Evolutionary conservation across 176 grass and related monocot species (phyloP), one percentile per base, ranked within the genome.

Genomic region (Phragmites australis): DNA sequence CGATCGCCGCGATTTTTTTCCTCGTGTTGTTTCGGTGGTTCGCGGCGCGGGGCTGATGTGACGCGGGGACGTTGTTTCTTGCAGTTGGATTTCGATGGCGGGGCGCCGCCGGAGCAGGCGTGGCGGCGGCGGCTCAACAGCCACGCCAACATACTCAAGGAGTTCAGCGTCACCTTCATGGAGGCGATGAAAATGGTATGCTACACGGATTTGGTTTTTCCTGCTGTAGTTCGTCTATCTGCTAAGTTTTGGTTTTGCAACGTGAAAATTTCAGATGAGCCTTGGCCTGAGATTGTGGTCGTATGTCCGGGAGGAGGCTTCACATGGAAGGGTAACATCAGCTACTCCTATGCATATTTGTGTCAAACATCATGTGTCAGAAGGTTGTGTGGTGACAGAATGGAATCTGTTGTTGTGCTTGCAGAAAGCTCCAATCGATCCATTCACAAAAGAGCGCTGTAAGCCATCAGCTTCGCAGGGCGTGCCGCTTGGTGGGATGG

Each of bases 381-480:
- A 83, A 85, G n/a, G 11, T 21, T 75, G n/a, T 68, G 45, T 45
- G 25, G 6, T 89, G 47, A 85, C 55, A 10, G 10, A 65, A 41
- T 71, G 56, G 30, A 18, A 5, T 52, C 48, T 70, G 26, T 32
- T 81, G 37, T 51, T 82, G 31, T 81, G 40, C 58, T 77, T 91
- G 79, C 90, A 99, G 96, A 99, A 95, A 99, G 96, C 96, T 67
- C 96, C 96, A 7, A 99, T 99, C 83, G 96, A 99, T 81, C 96
- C 96, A 8, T 99, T 99, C 67, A 99, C 92, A 30, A 92, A 83
- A 84, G 96, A 99, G 78, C 87, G 84, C 4, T 92, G 87, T 74
- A 99, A 91, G 71, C 92, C 96, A 13, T 95, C 90, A 25, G 96
- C 96, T 63, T 99, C 96, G 8, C 96, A 95, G 82, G 96, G 96